Evolutionary conservation across 2,329 filamentous ascomycete species (phyloP).

Genomic region (Helminthosporium solani): DNA sequence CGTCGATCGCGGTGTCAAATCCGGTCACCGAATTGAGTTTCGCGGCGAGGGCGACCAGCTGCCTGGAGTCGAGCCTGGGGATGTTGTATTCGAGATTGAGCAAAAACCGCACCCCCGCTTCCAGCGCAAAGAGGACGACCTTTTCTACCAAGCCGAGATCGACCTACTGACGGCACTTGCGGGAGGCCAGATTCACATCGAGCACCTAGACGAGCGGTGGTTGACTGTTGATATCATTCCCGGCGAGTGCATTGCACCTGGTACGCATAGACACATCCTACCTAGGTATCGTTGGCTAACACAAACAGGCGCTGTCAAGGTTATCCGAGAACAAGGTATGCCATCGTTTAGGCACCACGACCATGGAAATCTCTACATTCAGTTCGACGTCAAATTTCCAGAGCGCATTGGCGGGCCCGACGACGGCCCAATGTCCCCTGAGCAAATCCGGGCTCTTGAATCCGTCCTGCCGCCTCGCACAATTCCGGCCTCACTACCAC

Average conservation of each 20-base stretch:
- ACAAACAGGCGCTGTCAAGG: slow-evolving; percentile 76
- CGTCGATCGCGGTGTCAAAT: slow-evolving; percentile 91
- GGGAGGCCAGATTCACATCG: slow-evolving; percentile 85
- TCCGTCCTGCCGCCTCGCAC: slow-evolving; percentile 74
- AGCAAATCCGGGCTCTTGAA: slow-evolving; percentile 77
- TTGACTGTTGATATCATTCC: slow-evolving; percentile 88
- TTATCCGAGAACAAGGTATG: slow-evolving; percentile 96
- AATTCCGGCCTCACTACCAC: slow-evolving; percentile 64
- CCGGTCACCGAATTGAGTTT: slow-evolving; percentile 95
- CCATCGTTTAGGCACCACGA: slow-evolving; percentile 94
- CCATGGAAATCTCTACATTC: slow-evolving; percentile 92
- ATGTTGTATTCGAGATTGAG: slow-evolving; percentile 98
- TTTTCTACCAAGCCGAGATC: slow-evolving; percentile 93
- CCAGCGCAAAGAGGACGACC: slow-evolving; percentile 92
- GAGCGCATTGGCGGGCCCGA: slow-evolving; percentile 50
- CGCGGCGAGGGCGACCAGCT: slow-evolving; percentile 94
- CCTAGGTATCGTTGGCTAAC: slow-evolving; percentile 18
- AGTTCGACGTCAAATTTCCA: slow-evolving; percentile 97
- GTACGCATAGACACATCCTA: slow-evolving; percentile 55
- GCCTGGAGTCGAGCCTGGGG: slow-evolving; percentile 87
- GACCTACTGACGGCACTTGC: slow-evolving; percentile 93
- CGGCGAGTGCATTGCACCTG: slow-evolving; percentile 90
- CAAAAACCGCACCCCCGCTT: slow-evolving; percentile 98
- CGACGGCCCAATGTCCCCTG: slow-evolving; percentile 53
- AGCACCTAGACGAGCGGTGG: slow-evolving; percentile 98